Evolutionary conservation across 169 alveolate genomes (phyloP).

Genomic region (Cryptosporidium bovis): DNA sequence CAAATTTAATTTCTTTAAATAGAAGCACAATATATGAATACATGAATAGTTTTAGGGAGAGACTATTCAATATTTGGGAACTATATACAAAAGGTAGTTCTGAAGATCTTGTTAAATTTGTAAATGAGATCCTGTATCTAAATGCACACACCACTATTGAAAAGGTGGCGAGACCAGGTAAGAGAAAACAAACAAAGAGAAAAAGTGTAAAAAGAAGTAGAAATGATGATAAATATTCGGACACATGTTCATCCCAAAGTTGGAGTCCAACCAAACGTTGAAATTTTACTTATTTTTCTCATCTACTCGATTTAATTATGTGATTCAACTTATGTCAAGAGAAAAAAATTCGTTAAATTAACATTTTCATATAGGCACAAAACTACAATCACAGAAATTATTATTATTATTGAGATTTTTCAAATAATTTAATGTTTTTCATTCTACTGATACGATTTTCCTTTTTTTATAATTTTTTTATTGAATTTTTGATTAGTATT

Average conservation of each 20-base stretch:
- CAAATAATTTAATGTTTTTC: too few species aligned
- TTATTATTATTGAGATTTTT: too few species aligned
- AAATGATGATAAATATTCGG: constrained; percentile 22
- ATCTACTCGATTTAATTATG: not conserved
- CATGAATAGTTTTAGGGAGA: constrained; percentile 32
- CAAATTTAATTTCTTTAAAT: constrained; percentile 17
- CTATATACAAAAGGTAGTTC: not conserved
- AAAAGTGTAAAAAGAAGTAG: constrained; percentile 28
- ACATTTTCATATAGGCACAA: too few species aligned
- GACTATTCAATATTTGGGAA: constrained; percentile 13
- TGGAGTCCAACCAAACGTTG: constrained; percentile 46
- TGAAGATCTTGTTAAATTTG: not conserved
- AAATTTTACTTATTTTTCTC: not conserved
- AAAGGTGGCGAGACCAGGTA: constrained; percentile 18
- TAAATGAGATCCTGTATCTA: constrained; percentile 32
- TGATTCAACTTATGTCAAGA: not conserved
- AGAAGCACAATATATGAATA: constrained; percentile 8
- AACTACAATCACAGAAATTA: too few species aligned
- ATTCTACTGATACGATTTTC: too few species aligned
- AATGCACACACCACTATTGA: constrained; percentile 35
- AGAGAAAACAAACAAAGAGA: not conserved
- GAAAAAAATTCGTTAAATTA: too few species aligned
- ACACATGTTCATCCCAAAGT: constrained; percentile 38
- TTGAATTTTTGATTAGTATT: not conserved
- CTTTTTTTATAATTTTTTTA: not conserved